A percentile compares a stretch with the other conserved stretches of the same genome.
These are phyloP conservation scores for Begonia peltatifolia DNA, from an alignment of 306 rosid species.

Conservation along the genomic window DNA sequence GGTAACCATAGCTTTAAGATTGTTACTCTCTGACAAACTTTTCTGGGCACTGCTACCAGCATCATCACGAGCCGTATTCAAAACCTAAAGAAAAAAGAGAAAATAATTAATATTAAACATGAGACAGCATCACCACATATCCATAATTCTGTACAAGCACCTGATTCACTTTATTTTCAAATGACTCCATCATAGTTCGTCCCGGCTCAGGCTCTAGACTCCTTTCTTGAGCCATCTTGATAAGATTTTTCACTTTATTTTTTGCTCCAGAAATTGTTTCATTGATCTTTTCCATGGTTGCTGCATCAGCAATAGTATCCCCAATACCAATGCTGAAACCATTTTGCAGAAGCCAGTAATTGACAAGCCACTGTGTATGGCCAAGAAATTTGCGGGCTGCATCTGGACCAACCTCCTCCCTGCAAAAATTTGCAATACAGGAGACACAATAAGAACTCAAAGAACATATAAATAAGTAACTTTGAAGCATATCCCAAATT, in stretches of 20 bases:
- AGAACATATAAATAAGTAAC: background rate
- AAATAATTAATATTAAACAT: conserved; percentile 6
- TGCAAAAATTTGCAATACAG: conserved; percentile 19
- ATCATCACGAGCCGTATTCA: conserved; percentile 96
- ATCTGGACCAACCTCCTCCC: conserved; percentile 99
- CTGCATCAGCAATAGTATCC: conserved; percentile 95
- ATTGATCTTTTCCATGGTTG: conserved; percentile 84
- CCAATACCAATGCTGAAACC: conserved; percentile 97
- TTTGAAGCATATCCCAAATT: too few species aligned
- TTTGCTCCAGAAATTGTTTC: conserved; percentile 80
- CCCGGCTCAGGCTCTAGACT: conserved; percentile 95
- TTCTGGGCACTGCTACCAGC: conserved; percentile 96
- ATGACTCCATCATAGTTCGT: conserved; percentile 94
- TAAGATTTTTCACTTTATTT: conserved; percentile 79
- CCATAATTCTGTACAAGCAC: conserved; percentile 14
- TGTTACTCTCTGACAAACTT: conserved; percentile 91
- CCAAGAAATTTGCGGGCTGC: conserved; percentile 98
- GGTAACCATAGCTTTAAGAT: conserved; percentile 98
- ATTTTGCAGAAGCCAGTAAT: conserved; percentile 94
- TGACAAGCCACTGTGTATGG: conserved; percentile 98
- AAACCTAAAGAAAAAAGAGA: conserved; percentile 22
- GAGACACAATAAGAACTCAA: background rate
- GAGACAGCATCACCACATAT: conserved; percentile 1
- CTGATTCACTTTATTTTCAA: conserved; percentile 95
- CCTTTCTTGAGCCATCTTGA: conserved; percentile 69